Percentiles rank a stretch among this genome's conserved stretches.
Conservation (phyloP, 169 alveolate genomes). For the Plasmodium adleri region DNA sequence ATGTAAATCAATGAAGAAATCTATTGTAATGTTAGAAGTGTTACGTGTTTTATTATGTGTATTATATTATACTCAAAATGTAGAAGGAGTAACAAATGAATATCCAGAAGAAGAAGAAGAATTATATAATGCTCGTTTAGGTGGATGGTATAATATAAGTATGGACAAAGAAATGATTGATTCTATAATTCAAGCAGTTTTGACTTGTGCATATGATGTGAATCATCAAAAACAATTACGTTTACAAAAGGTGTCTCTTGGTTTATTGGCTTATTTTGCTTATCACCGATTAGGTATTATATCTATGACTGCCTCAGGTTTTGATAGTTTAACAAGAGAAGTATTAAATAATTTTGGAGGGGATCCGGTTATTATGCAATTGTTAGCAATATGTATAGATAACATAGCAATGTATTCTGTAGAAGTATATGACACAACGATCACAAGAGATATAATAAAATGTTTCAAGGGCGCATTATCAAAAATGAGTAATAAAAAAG, state of each 20-base stretch:
- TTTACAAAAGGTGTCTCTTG: constrained; percentile 82
- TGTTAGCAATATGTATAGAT: constrained; percentile 79
- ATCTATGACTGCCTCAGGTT: constrained; percentile 81
- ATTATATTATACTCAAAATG: constrained; percentile 82
- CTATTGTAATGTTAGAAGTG: constrained; percentile 91
- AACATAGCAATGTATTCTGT: constrained; percentile 78
- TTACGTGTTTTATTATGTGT: constrained; percentile 86
- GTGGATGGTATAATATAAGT: constrained; percentile 86
- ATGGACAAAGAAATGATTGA: constrained; percentile 84
- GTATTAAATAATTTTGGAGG: constrained; percentile 78
- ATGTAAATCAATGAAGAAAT: constrained; percentile 87
- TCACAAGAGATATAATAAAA: constrained; percentile 81
- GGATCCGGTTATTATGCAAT: constrained; percentile 70
- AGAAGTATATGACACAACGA: constrained; percentile 80
- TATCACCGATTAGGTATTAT: constrained; percentile 85
- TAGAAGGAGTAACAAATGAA: constrained; percentile 85
- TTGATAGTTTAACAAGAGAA: constrained; percentile 73
- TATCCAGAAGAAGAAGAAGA: constrained; percentile 80
- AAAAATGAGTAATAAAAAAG: constrained; percentile 80
- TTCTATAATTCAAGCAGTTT: constrained; percentile 75
- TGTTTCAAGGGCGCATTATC: constrained; percentile 70
- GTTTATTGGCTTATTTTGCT: constrained; percentile 83
- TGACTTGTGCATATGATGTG: constrained; percentile 77
- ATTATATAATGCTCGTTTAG: constrained; percentile 56
- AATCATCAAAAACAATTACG: constrained; percentile 79